Percentiles rank a stretch among this genome's conserved stretches.
phyloP scores from a whole-genome alignment of 2,329 filamentous ascomycete species.

The Penicillium italicum region DNA sequence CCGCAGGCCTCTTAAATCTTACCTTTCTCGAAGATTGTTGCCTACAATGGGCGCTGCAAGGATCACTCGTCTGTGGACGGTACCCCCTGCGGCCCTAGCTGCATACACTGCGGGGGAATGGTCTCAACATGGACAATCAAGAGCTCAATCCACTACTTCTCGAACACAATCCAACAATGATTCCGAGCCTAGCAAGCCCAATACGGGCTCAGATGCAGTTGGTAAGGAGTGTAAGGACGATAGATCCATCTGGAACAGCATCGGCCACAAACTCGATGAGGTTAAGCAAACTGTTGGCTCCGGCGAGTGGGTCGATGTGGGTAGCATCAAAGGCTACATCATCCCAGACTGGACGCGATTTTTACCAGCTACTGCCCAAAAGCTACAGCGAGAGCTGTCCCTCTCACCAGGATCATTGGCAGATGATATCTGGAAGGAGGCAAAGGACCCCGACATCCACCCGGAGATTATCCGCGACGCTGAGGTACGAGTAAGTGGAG shows the following conservation, averaged over 20 bases:
- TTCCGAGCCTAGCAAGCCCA: constrained; percentile 7
- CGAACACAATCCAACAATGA: constrained; percentile 13
- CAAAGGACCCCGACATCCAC: constrained; percentile 75
- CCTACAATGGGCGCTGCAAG: constrained; percentile 37
- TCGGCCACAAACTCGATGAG: constrained; percentile 49
- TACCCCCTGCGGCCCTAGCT: constrained; percentile 34
- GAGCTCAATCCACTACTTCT: constrained; percentile 24
- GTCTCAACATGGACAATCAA: constrained; percentile 25
- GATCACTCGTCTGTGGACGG: constrained; percentile 35
- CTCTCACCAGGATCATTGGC: constrained; percentile 84
- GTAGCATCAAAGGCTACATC: constrained; percentile 64
- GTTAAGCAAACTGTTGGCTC: constrained; percentile 41
- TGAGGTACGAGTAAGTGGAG: constrained; percentile 72
- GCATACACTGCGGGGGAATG: constrained; percentile 28
- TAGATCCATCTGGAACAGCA: constrained; percentile 45
- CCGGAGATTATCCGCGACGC: constrained; percentile 85
- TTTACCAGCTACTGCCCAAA: constrained; percentile 72
- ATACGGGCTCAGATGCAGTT: background rate
- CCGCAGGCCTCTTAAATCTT: constrained; percentile 11
- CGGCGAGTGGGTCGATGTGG: constrained; percentile 45
- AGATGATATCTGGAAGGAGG: constrained; percentile 89
- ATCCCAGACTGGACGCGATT: constrained; percentile 77
- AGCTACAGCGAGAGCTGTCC: constrained; percentile 82
- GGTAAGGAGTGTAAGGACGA: constrained; percentile 22
- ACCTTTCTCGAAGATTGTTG: too few relatives aligned